Evolutionary conservation across 179 eudicot species (phyloP).

Genomic region (Beta corolliflora): DNA sequence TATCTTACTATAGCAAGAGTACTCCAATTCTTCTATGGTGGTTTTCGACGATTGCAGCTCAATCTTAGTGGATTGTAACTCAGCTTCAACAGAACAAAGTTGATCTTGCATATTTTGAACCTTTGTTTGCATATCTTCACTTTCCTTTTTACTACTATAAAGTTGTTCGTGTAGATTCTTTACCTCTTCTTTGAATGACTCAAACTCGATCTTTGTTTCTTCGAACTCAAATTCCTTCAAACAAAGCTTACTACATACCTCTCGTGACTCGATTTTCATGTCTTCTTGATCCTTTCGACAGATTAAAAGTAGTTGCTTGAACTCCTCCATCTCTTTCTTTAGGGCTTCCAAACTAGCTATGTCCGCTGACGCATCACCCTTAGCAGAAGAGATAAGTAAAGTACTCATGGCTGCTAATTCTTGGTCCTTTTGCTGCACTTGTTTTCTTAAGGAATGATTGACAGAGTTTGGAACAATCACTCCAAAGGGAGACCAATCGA

Average conservation of each 20-base stretch:
- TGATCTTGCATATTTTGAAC: neutral
- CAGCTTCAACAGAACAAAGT: neutral
- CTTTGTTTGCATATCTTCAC: neutral
- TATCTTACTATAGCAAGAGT: neutral
- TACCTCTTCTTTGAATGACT: neutral
- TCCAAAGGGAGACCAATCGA: slow-evolving; percentile 37
- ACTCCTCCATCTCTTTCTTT: slow-evolving; percentile 11
- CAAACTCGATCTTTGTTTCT: neutral
- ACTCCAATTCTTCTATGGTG: no score
- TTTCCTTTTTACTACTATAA: neutral
- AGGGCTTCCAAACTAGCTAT: slow-evolving; percentile 14
- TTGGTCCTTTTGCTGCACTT: slow-evolving; percentile 11
- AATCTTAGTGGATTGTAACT: neutral
- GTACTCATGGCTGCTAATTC: neutral
- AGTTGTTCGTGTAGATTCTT: slow-evolving; percentile 8
- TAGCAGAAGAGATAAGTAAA: neutral
- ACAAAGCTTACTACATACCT: neutral
- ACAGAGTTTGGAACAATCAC: slow-evolving; percentile 13
- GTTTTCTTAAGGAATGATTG: slow-evolving; percentile 7
- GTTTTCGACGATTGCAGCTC: neutral
- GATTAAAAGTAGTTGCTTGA: slow-evolving; percentile 8
- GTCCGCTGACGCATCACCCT: neutral
- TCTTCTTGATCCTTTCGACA: neutral
- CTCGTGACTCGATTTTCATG: neutral
- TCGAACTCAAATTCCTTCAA: neutral